Evolutionary conservation across 441 rosid species (phyloP).

Genomic region (Francoa sonchifolia): DNA sequence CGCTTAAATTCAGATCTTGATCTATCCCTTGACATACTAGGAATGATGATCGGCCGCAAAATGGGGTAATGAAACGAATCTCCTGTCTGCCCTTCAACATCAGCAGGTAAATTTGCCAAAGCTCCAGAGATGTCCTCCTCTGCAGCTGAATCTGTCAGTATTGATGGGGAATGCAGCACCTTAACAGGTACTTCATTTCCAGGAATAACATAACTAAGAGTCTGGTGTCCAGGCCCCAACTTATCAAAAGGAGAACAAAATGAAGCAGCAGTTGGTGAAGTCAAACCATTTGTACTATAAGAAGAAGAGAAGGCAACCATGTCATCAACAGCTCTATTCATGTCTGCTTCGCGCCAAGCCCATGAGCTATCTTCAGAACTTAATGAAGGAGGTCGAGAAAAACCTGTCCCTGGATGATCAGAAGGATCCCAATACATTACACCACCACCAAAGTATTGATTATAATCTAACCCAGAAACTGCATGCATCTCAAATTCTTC

Average conservation of each 20-base stretch:
- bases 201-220: slow-evolving; percentile 74
- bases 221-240: slow-evolving; percentile 65
- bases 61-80: slow-evolving; percentile 79
- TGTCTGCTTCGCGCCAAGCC: slow-evolving; percentile 98
- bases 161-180: slow-evolving; percentile 48
- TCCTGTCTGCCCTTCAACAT: slow-evolving; percentile 55
- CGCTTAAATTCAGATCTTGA: slow-evolving; percentile 63
- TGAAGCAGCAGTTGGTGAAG: slow-evolving; percentile 89
- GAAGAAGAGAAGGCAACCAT: slow-evolving; percentile 96
- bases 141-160: slow-evolving; percentile 37
- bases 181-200: slow-evolving; percentile 75
- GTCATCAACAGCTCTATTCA: slow-evolving; percentile 91
- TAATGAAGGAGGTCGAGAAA: slow-evolving; percentile 91
- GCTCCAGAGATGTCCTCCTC: slow-evolving; percentile 69
- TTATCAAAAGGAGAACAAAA: slow-evolving; percentile 88
- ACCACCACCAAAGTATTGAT: slow-evolving; percentile 93
- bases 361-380: slow-evolving; percentile 98
- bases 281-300: slow-evolving; percentile 81
- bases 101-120: slow-evolving; percentile 42
- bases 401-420: slow-evolving; percentile 72
- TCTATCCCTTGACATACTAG: slow-evolving; percentile 57
- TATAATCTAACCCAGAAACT: slow-evolving; percentile 82
- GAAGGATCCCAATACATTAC: slow-evolving; percentile 98
- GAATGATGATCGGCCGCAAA: slow-evolving; percentile 86
- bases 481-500: slow-evolving; percentile 82